Evolutionary conservation across 805 yeast genomes (phyloP).

Genomic region (Candida easanensis): DNA sequence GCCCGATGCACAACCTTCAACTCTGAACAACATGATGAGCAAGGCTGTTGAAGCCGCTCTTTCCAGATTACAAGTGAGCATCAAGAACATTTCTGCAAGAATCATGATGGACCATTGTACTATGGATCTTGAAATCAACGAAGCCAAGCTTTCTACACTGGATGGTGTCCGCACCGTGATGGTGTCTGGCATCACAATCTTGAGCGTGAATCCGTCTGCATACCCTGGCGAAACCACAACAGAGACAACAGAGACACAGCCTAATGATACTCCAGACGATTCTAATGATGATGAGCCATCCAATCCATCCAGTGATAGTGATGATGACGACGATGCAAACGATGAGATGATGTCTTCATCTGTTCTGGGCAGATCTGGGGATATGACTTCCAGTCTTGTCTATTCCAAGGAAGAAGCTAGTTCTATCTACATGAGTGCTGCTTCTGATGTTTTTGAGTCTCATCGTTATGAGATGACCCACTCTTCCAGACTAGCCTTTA

Average conservation of each 20-base stretch:
- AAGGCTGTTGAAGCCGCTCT: constrained; percentile 67
- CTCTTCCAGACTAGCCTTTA: constrained; percentile 19
- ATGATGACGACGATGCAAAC: constrained; percentile 18
- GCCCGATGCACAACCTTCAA: constrained; percentile 27
- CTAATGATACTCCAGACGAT: constrained; percentile 6
- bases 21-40: constrained; percentile 55
- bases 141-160: constrained; percentile 34
- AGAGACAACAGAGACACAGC: neutral
- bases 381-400: constrained; percentile 52
- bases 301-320: constrained; percentile 17
- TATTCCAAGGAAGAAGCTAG: constrained; percentile 69
- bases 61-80: constrained; percentile 52
- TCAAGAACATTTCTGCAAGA: constrained; percentile 45
- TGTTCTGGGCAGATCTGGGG: constrained; percentile 18
- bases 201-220: constrained; percentile 39
- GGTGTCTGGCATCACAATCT: constrained; percentile 38
- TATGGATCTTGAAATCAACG: constrained; percentile 33
- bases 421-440: constrained; percentile 81
- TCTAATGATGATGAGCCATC: constrained; percentile 26
- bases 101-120: constrained; percentile 46
- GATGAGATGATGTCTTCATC: constrained; percentile 33
- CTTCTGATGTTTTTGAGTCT: constrained; percentile 45
- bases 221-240: constrained; percentile 20
- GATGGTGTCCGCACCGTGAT: constrained; percentile 45
- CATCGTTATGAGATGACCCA: constrained; percentile 13